Evolutionary conservation across 352 stramenopile species (phyloP).

Genomic region (Globisporangium perplexum): DNA sequence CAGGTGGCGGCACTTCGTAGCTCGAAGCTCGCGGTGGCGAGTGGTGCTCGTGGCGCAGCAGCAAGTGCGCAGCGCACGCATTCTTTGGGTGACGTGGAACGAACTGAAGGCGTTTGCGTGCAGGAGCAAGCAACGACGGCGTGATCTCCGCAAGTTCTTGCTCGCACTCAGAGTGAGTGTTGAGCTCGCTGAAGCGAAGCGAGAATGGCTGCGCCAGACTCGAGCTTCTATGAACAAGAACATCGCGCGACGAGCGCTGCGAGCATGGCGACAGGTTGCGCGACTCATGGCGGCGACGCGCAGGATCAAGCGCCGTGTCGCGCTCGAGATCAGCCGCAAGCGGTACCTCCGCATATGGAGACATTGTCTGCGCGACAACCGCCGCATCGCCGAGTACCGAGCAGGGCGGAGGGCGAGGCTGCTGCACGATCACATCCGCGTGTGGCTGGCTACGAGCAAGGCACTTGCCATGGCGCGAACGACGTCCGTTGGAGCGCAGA

Average conservation of each 20-base stretch:
- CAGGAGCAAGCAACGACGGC: background rate
- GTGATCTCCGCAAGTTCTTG: background rate
- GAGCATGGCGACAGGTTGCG: background rate
- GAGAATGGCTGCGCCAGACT: background rate
- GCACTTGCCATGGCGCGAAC: constrained; percentile 14
- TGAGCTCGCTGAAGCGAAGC: background rate
- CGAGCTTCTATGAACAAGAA: background rate
- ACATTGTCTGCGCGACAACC: constrained; percentile 1
- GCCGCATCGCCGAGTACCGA: constrained; percentile 2
- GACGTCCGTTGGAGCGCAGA: background rate
- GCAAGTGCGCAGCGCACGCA: background rate
- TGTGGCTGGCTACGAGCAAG: constrained; percentile 15
- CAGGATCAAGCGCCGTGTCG: background rate
- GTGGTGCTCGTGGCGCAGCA: background rate
- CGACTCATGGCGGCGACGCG: background rate
- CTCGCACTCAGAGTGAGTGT: background rate
- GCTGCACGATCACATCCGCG: constrained; percentile 14
- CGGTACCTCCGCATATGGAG: constrained; percentile 13
- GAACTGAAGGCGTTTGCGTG: constrained; percentile 7
- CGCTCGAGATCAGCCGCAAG: constrained; percentile 4
- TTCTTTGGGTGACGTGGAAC: background rate
- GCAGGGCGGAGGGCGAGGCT: background rate
- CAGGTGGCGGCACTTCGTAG: constrained; percentile 19
- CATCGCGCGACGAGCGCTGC: background rate
- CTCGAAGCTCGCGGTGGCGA: background rate